phyloP scores from a whole-genome alignment of 2,329 filamentous ascomycete genomes.

The Colletotrichum truncatum region DNA sequence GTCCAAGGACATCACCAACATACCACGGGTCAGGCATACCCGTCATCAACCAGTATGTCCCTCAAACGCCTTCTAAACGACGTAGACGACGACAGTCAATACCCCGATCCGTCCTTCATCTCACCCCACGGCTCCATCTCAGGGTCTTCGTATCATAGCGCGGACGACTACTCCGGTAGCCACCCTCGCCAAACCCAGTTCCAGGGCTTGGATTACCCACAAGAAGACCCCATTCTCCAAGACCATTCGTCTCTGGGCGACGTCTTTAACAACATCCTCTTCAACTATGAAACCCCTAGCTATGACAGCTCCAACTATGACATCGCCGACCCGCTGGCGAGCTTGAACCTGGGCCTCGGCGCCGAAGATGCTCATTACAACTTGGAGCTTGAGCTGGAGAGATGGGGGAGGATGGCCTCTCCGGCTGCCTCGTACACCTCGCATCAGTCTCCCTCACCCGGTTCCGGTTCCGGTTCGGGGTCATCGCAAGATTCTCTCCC shows the following conservation, averaged over 20 bases:
- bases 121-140: slow-evolving; percentile 22
- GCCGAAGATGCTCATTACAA: background rate
- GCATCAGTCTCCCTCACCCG: background rate
- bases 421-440: background rate
- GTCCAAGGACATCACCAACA: background rate
- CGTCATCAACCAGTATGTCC: slow-evolving; percentile 15
- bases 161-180: slow-evolving; percentile 11
- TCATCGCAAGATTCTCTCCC: slow-evolving; percentile 13
- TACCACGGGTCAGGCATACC: background rate
- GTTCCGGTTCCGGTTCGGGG: background rate
- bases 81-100: slow-evolving; percentile 18
- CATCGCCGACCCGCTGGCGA: background rate
- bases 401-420: background rate
- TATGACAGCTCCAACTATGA: background rate
- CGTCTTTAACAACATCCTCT: background rate
- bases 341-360: background rate
- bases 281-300: background rate
- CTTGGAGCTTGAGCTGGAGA: background rate
- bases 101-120: slow-evolving; percentile 12
- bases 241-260: background rate
- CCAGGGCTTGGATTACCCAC: background rate
- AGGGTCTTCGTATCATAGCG: slow-evolving; percentile 19
- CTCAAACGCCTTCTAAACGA: slow-evolving; percentile 30
- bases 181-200: slow-evolving; percentile 9
- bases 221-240: background rate